Base-by-base conservation (phyloP, 441 rosid species). In the Rhodomyrtus psidioides region DNA sequence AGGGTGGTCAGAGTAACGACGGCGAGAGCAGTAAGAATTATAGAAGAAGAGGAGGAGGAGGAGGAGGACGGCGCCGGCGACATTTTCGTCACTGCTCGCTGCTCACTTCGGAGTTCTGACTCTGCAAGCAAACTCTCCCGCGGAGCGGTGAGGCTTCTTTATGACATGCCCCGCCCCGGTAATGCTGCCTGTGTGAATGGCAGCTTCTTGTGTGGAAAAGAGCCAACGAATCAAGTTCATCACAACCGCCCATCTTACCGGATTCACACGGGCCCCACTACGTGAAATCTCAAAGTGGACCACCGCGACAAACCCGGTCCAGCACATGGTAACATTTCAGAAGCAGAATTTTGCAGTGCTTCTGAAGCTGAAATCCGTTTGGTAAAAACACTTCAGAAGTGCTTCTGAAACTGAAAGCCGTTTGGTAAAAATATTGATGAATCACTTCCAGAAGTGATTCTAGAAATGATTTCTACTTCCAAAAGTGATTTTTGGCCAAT, bases 11-110 rank as follows among this genome's bases (percentile, higher is more conserved):
- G 85, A 34, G 12, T 9, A 83, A 88, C 83, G 83, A 89, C 34
- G 81, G 86, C 42, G 82, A 89, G 70, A 34, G 87, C 65, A 53
- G 58, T 49, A 81, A 89, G 83, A n/a, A 76, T 21, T 9, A 44
- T 70, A 13, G 85, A 60, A 30, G 54, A 82, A 51, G 88, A 85
- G 55, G 85, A 86, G 16, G 57, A 12, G 57, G 87, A 88, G n/a
- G 49, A 53, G 30, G 55, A 49, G 53, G 14, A 49, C 34, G 53
- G 12, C 28, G 55, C 14, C 65, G 44, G 8, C 59, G 34, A n/a
- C 75, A 60, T 51, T 51, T 84, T 30, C 15, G 14, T 7, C 44
- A 6, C 49, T 21, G 79, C 16, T 21, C 49, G 79, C 44, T 70
- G 49, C 49, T n/a, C n/a, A n/a, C n/a, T 4, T 42, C 8, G 75